Percentiles rank a stretch among this genome's conserved stretches.
Evolutionary conservation across 768 basidiomycete species (phyloP).

Genomic region (Gymnopilus junonius): DNA sequence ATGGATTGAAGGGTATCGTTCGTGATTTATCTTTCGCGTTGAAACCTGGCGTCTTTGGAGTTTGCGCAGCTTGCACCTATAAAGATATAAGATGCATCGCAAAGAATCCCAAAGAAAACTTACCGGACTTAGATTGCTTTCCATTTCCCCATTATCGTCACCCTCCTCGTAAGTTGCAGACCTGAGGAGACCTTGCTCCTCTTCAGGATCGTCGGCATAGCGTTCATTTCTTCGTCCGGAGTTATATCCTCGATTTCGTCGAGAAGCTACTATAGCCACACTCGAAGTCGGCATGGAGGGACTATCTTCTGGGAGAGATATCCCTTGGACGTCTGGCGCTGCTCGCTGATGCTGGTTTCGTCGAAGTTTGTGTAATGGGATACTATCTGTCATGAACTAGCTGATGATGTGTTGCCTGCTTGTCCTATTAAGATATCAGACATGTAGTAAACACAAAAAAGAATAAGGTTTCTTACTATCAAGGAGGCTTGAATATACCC

Average conservation of each 20-base stretch:
- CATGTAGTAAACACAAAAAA: neutral
- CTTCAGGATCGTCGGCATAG: slow-evolving; percentile 69
- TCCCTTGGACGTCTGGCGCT: slow-evolving; percentile 17
- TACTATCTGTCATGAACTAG: slow-evolving; percentile 62
- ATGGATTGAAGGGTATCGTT: slow-evolving; percentile 76
- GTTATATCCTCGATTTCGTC: slow-evolving; percentile 27
- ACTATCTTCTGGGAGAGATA: slow-evolving; percentile 22
- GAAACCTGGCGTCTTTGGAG: slow-evolving; percentile 29
- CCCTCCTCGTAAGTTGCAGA: slow-evolving; percentile 15
- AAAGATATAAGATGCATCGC: neutral
- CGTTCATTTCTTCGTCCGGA: slow-evolving; percentile 55
- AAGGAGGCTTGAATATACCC: neutral
- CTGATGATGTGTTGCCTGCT: neutral
- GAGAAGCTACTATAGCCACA: slow-evolving; percentile 30
- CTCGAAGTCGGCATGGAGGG: slow-evolving; percentile 28
- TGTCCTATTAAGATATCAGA: neutral
- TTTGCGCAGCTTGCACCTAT: slow-evolving; percentile 1
- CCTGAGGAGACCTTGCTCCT: slow-evolving; percentile 33
- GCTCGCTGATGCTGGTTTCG: slow-evolving; percentile 42
- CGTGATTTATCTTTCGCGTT: slow-evolving; percentile 70
- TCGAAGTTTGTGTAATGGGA: slow-evolving; percentile 68
- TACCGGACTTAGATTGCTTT: slow-evolving; percentile 19
- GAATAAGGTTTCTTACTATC: neutral
- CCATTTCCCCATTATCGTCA: slow-evolving; percentile 16
- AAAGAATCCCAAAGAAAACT: slow-evolving; percentile 6